Percentiles rank a stretch among this genome's conserved stretches.
Conservation (phyloP, 352 stramenopile genomes). For the Thraustochytrium striatum region DNA sequence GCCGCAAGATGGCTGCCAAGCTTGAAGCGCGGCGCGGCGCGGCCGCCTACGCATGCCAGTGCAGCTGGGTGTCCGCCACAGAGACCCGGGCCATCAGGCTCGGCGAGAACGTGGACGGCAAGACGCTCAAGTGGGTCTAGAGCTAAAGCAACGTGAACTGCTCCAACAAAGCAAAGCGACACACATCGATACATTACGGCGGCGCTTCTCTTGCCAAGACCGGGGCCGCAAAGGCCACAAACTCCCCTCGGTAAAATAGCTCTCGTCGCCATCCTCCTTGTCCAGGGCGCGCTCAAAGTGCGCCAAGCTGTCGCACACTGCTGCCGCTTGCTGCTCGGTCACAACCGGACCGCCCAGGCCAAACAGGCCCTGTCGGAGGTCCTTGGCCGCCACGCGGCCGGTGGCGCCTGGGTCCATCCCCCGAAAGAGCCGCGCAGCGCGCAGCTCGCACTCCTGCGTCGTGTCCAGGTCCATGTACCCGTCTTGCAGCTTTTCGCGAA, state of each 20-base stretch:
- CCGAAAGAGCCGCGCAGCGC: neutral
- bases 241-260: too few species aligned
- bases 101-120: neutral
- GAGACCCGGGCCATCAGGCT: neutral
- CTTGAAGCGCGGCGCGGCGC: neutral
- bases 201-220: too few species aligned
- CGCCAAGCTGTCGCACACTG: too few species aligned
- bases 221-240: too few species aligned
- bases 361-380: neutral
- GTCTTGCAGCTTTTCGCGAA: neutral
- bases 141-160: too few species aligned
- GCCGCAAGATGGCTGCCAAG: neutral
- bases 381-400: neutral
- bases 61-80: neutral
- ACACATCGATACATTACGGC: too few species aligned
- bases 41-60: neutral
- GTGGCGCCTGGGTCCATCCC: neutral
- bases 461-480: conserved; percentile 3
- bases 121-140: neutral
- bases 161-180: too few species aligned
- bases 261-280: too few species aligned
- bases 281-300: too few species aligned
- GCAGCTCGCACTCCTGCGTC: neutral
- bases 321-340: too few species aligned
- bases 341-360: too few species aligned